Evolutionary conservation across 176 grass and related monocot species (phyloP).

Genomic region (Saccharum spontaneum): DNA sequence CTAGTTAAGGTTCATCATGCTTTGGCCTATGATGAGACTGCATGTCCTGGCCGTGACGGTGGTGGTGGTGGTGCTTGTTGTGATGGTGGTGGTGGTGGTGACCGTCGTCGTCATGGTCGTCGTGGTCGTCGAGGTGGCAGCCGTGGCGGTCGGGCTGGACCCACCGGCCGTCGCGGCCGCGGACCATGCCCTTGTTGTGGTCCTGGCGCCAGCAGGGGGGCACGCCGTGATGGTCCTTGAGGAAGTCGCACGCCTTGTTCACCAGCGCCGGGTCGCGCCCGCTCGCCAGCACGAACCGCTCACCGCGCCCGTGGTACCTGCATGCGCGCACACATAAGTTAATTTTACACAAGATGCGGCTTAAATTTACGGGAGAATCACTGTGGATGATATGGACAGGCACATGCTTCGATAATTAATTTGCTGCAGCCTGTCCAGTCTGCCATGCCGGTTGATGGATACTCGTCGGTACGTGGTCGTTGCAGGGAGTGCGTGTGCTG

Average conservation of each 20-base stretch:
- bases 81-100: not conserved
- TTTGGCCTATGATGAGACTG: not conserved
- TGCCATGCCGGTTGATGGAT: not conserved
- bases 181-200: conserved; percentile 87
- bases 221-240: conserved; percentile 72
- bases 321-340: not conserved
- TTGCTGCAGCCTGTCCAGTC: not conserved
- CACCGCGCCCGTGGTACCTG: conserved; percentile 73
- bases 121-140: conserved; percentile 49
- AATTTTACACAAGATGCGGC: not conserved
- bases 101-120: not conserved
- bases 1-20: not conserved
- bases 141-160: conserved; percentile 60
- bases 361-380: not conserved
- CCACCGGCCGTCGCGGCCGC: conserved; percentile 56
- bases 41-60: not conserved
- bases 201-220: conserved; percentile 77
- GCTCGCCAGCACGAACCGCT: conserved; percentile 61
- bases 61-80: not conserved
- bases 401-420: not conserved
- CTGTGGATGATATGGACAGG: not conserved
- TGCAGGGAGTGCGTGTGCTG: not conserved
- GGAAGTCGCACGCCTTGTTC: conserved; percentile 82
- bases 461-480: not conserved
- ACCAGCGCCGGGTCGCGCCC: conserved; percentile 79